Base-by-base conservation (phyloP, 2,329 filamentous ascomycete genomes). In the Pseudogymnoascus verrucosus region DNA sequence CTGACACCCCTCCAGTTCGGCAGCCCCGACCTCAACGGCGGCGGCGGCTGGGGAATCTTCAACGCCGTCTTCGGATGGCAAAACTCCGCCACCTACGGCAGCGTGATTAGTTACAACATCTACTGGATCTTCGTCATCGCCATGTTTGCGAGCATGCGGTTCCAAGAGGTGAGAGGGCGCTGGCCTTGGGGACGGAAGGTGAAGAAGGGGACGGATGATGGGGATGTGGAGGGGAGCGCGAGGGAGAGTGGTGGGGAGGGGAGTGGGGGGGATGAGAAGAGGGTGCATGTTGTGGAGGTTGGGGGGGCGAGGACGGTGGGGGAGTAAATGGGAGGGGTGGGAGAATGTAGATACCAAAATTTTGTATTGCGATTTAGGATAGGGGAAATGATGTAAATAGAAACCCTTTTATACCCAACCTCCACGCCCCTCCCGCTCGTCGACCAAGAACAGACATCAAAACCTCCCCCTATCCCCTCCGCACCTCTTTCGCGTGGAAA, bases 41-140 rank as follows among this genome's bases (percentile, higher is more conserved):
- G 88, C 59, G 86, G 88, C 39, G 90, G 89, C 51, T 96, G 91
- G 91, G 90, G 90, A 63, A 86, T 96, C 68, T 91, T 96, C 80
- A 93, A 96, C 70, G 86, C 90, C 64, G 81, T 96, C 62, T 80
- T 96, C 10, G 91, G 92, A 64, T 96, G 92, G 92, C 84, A 86
- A 66, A 96, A 96, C 78, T 91, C 89, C 11, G 92, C 90, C 4
- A 96, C 91, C 1, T 92, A 93, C 70, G 91, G 91, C 61, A 93
- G 90, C 1, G 89, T 96, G 67, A 86, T 96, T 67, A 87, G 89
- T 1, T 96, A 96, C 78, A 96, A 95, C 73, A 64, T 93, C 14
- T 96, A 96, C 78, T 96, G 91, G 92, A 76, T 95, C 61, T 79
- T 79, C 7, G 81, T 91, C 68, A 91, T 92, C 64, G 65, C 80